A percentile compares a stretch with the other conserved stretches of the same genome.
Conservation (phyloP, 2,329 filamentous ascomycete species). For the Zalaria sp. region DNA sequence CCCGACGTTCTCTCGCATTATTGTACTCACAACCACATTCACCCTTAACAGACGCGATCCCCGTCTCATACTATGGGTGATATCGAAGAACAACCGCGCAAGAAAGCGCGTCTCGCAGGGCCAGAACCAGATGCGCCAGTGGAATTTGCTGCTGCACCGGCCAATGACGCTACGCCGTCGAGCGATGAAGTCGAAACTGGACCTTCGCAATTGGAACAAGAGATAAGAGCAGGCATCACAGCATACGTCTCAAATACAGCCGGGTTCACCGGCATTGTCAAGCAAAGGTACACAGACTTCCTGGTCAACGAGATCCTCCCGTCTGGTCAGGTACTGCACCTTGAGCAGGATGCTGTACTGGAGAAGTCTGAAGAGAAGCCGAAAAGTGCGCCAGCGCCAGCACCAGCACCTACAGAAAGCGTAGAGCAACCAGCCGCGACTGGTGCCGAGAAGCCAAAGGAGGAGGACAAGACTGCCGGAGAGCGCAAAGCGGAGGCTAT, state of each 20-base stretch:
- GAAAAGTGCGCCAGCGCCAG: conserved; percentile 1
- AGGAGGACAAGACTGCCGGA: neutral
- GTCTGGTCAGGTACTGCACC: conserved; percentile 61
- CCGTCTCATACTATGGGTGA: no score
- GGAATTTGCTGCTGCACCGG: neutral
- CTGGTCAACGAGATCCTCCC: conserved; percentile 77
- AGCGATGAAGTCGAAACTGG: neutral
- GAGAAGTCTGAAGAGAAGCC: conserved; percentile 5
- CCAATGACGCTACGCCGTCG: neutral
- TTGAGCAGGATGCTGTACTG: conserved; percentile 34
- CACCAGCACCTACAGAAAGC: conserved; percentile 3
- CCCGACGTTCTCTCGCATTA: no score
- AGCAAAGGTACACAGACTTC: conserved; percentile 80
- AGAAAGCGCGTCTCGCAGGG: conserved; percentile 4
- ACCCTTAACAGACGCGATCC: no score
- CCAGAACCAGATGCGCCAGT: neutral
- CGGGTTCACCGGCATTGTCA: conserved; percentile 51
- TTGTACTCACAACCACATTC: no score
- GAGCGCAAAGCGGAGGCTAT: conserved; percentile 3
- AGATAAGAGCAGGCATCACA: conserved; percentile 43
- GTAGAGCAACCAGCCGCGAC: conserved; percentile 2
- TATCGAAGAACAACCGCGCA: conserved; percentile 4
- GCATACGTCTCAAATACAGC: conserved; percentile 45
- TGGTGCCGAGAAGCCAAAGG: neutral
- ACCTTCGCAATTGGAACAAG: conserved; percentile 21